phyloP scores from a whole-genome alignment of 257 asterid genomes.

The Jasminum sambac region DNA sequence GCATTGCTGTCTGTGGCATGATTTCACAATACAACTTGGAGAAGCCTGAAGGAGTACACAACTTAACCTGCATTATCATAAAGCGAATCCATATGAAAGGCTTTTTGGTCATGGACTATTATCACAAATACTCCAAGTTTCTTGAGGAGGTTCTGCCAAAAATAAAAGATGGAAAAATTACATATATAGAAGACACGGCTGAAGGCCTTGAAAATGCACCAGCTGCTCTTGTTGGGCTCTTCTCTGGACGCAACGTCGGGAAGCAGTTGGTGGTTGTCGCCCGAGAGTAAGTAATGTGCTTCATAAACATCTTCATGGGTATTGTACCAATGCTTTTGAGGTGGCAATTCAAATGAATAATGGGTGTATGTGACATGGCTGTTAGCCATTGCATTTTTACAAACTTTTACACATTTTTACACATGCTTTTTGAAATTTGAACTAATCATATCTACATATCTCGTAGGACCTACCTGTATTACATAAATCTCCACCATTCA shows the following conservation, averaged over 20 bases:
- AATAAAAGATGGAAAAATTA: conserved; percentile 23
- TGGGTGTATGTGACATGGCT: too few relatives aligned
- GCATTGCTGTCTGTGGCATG: conserved; percentile 33
- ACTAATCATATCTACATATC: too few relatives aligned
- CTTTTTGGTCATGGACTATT: conserved; percentile 15
- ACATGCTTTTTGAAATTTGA: too few relatives aligned
- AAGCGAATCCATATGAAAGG: conserved; percentile 29
- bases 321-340: too few relatives aligned
- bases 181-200: conserved; percentile 29
- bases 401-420: too few relatives aligned
- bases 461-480: too few relatives aligned
- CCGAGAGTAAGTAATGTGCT: background rate
- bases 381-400: too few relatives aligned
- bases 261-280: conserved; percentile 22
- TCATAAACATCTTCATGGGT: too few relatives aligned
- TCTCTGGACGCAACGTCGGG: conserved; percentile 24
- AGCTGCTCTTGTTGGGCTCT: conserved; percentile 26
- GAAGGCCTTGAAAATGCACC: conserved; percentile 32
- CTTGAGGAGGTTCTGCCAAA: conserved; percentile 15
- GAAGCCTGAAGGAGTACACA: conserved; percentile 13
- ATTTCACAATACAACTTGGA: conserved; percentile 37
- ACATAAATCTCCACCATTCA: too few relatives aligned
- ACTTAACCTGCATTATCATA: background rate
- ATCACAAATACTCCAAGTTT: conserved; percentile 23
- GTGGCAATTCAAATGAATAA: background rate